Base-by-base conservation (phyloP, 108 stramenopile species). In the Craspedostauros australis region DNA sequence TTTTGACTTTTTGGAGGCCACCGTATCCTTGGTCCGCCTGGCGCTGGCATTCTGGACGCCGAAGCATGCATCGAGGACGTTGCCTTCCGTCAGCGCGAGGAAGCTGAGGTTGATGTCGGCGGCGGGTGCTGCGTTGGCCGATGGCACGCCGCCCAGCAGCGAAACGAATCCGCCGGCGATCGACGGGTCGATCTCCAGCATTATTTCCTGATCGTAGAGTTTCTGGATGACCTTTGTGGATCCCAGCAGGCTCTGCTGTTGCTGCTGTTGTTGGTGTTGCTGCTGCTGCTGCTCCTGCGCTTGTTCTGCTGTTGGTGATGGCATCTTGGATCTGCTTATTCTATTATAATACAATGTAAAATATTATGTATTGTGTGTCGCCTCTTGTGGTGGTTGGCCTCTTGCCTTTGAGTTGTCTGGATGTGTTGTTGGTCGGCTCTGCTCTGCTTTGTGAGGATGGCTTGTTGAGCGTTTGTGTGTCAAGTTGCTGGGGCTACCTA, bases 41-140 rank as follows among this genome's bases (percentile, higher is more conserved):
- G 37, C 5, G 19, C n/a, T 34, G 2, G 63, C 42, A 39, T 27
- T 32, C 9, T 29, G 16, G 3, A 74, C 65, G 18, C 80, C 80
- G 59, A 82, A 76, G 45, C 75, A 76, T 8, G 76, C 69, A 52
- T 82, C 80, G 21, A 82, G 22, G 3, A 82, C 75, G 39, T 82
- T 82, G 29, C 80, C 75, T n/a, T 76, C 72, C 27, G 68, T 73
- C 31, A 82, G 33, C 27, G 76, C 55, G 52, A 62, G 47, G 44
- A 82, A 82, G 9, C 67, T 72, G 1, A 76, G 55, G 18, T 48
- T 60, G 38, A 4, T 68, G 31, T 42, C 26, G 11, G 38, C 39
- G 3, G 32, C 23, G 4, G 29, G 18, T 6, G 6, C 15, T 0
- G 33, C 18, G 5, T 44, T 19, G 14, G 58, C 38, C 22, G 46